Percentiles rank a stretch among this genome's conserved stretches.
phyloP scores from a whole-genome alignment of 495 filamentous ascomycete species.

The Corynascus novoguineensis region DNA sequence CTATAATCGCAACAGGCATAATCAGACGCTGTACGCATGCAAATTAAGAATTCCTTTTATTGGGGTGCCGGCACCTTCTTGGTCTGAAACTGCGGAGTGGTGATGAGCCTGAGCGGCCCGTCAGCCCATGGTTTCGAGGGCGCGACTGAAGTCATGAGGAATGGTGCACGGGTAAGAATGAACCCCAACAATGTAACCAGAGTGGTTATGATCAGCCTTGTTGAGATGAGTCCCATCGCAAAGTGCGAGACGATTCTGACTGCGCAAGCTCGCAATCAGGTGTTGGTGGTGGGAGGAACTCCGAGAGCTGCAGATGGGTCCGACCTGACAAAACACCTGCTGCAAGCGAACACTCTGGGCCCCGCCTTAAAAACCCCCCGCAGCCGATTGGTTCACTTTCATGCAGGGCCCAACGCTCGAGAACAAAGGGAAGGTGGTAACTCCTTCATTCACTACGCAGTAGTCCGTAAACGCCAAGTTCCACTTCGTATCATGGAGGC shows the following conservation, averaged over 20 bases:
- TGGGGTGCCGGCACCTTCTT: no score
- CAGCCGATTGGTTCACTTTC: neutral
- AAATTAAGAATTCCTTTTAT: no score
- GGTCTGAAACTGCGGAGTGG: slow-evolving; percentile 43
- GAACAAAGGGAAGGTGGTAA: no score
- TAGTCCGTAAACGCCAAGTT: no score
- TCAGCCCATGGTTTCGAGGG: slow-evolving; percentile 45
- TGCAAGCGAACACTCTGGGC: neutral
- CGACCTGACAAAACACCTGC: neutral
- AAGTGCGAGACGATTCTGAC: no score
- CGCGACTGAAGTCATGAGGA: slow-evolving; percentile 36
- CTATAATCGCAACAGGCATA: no score
- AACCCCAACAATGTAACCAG: slow-evolving; percentile 32
- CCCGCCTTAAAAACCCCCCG: neutral
- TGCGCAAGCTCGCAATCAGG: neutral
- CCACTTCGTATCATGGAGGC: no score
- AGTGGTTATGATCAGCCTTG: slow-evolving; percentile 24
- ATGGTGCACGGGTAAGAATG: slow-evolving; percentile 39
- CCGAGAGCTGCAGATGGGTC: neutral
- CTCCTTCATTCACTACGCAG: no score
- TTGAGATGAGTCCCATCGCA: slow-evolving; percentile 14
- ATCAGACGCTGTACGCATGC: no score
- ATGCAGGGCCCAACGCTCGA: no score
- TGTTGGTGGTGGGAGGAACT: neutral
- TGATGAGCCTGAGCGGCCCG: slow-evolving; percentile 43